Evolutionary conservation across 2,329 filamentous ascomycete genomes (phyloP), one percentile per base, ranked within the genome.

Genomic region (Microcyclospora tardicrescens): DNA sequence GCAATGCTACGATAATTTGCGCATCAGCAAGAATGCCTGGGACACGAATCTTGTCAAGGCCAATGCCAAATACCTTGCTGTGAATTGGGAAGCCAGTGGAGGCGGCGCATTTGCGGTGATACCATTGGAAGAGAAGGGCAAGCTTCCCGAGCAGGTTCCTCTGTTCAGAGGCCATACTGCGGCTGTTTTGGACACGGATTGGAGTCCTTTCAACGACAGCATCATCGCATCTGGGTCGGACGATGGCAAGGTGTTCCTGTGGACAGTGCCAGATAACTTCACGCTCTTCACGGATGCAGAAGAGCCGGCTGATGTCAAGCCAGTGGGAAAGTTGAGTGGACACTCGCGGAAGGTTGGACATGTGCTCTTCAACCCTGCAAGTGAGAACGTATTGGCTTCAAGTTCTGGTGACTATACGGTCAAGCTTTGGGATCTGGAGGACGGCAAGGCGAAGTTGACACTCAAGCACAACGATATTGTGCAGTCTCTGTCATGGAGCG

Each of bases 1-100:
- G 63, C 84, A 84, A 74, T 95, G 87, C 72, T 98, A 96, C 68
- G 91, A 98, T 65, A 96, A 96, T 65, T 71, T 98, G 52, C 84
- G 85, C 61, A 85, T 98, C 64, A 95, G 86, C 58, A 84, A 82
- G 65, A 98, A 98, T 78, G 91, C 91, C 40, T 98, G 91, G 91
- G 91, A 98, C 64, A 95, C 87, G 57, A 98, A 98, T 68, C 70
- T 98, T 58, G 75, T 96, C 67, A 96, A 96, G 81, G 91, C 78
- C 61, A 98, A 98, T 64, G 87, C 91, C 36, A 80, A 93, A 63
- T 96, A 91, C 63, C 73, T 98, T 52, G 81, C 91, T 5, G 87
- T 98, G 67, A 98, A 98, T 72, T 98, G 91, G 91, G 89, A 98
- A 66, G 74, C 91, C 30, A 84, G 85, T 60, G 91, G 91, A 46